Percentiles rank a stretch among this genome's conserved stretches.
Conservation (phyloP, 208 protist species). For the Leishmania tropica region DNA sequence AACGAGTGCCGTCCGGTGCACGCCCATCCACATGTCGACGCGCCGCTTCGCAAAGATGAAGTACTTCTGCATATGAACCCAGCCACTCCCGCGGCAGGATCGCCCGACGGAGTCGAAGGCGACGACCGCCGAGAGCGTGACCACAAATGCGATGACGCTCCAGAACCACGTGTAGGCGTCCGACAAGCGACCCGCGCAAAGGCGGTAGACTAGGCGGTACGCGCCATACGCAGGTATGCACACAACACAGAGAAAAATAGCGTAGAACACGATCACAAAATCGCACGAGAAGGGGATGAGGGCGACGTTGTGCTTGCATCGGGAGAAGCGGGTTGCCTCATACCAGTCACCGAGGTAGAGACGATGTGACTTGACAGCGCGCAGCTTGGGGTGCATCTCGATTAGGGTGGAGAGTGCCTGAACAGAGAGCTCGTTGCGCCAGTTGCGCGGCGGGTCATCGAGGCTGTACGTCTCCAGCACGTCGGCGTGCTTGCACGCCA, state of each 20-base stretch:
- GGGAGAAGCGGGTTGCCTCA: constrained; percentile 81
- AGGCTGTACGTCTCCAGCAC: constrained; percentile 81
- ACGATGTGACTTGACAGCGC: constrained; percentile 71
- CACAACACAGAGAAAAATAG: constrained; percentile 62
- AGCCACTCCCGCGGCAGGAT: constrained; percentile 46
- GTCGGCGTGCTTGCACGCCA: constrained; percentile 87
- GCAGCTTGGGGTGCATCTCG: constrained; percentile 91
- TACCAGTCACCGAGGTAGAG: constrained; percentile 83
- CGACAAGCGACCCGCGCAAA: constrained; percentile 30
- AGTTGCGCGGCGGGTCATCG: constrained; percentile 70
- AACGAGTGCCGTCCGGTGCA: constrained; percentile 53
- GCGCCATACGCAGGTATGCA: constrained; percentile 53
- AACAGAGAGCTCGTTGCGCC: constrained; percentile 88
- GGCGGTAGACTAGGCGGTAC: constrained; percentile 40
- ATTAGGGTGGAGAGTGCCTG: constrained; percentile 86
- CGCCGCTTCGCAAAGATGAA: constrained; percentile 75
- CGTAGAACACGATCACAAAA: constrained; percentile 68
- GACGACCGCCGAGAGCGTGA: constrained; percentile 40
- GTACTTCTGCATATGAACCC: constrained; percentile 87
- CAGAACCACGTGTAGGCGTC: constrained; percentile 73
- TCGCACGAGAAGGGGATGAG: constrained; percentile 82
- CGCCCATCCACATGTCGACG: constrained; percentile 62
- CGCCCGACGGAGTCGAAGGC: constrained; percentile 47
- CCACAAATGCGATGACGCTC: constrained; percentile 62
- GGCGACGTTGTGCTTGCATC: constrained; percentile 90